Evolutionary conservation across 164 flowering plant genomes (phyloP), one percentile per base, ranked within the genome.

Genomic region (Santalum album): DNA sequence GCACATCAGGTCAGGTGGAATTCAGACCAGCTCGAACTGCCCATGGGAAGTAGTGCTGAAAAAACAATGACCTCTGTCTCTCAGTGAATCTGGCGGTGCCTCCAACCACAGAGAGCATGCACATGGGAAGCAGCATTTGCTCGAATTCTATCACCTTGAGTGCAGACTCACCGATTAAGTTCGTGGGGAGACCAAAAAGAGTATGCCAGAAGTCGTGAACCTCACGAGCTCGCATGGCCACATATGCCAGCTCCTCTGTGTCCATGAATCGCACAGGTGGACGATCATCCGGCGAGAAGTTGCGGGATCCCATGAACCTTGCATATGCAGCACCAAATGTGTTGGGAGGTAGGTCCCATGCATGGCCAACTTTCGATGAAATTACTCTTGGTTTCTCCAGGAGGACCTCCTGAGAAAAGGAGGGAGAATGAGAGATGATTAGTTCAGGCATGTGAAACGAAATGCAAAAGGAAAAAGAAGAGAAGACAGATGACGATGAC

Each of bases 241-340:
- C 95, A 60, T 87, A 87, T 1, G 95, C 92, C 45, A 92, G 71
- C 53, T 92, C 96, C 38, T 89, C 95, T 11, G 97, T 75, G 49
- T 92, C 97, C 87, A 87, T 76, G 68, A 92, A 89, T 42, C 90
- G 76, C 24, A 90, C 95, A 4, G 99, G 96, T 36, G 97, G 96
- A 3, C 96, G 75, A 47, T 85, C 96, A 67, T 92, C 96, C 0
- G 99, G 97, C 2, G 99, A 89, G 59, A 92, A 92, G 73, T 89
- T 85, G 48, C 99, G 74, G 19, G 95, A 87, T 57, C 96, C 99
- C 94, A 89, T 89, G 71, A 89, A 92, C 39, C 63, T 78, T 11
- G 92, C 96, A 64, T 92, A 92, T n/a, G 90, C 97, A 46, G 91
- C 95, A 57, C 97, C 99, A 69, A 89, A 92, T 19, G 97, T 87